Conservation (phyloP, 1,284 basidiomycete genomes). For the Leccinum pachyderme region DNA sequence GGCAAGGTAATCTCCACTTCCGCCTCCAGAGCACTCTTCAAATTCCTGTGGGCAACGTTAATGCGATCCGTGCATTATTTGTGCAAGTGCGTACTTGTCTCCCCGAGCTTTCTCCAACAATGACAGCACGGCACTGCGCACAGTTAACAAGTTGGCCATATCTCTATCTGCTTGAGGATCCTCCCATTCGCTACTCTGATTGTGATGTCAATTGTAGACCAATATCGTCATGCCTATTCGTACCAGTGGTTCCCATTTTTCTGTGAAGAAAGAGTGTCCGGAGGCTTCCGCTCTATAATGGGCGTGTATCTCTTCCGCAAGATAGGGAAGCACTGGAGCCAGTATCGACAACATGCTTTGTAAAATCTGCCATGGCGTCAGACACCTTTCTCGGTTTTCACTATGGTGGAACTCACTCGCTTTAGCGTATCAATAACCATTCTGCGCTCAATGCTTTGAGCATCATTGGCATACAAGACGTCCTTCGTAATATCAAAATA, state of each 20-base stretch:
- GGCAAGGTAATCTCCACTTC: slow-evolving; percentile 56
- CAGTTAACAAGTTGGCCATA: slow-evolving; percentile 56
- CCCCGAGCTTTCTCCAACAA: slow-evolving; percentile 71
- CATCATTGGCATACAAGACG: slow-evolving; percentile 76
- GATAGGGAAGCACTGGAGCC: slow-evolving; percentile 87
- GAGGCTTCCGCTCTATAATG: slow-evolving; percentile 26
- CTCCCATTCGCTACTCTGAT: slow-evolving; percentile 53
- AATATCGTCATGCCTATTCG: slow-evolving; percentile 17
- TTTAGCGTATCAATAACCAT: slow-evolving; percentile 72
- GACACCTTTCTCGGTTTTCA: not conserved
- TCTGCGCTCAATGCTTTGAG: slow-evolving; percentile 53
- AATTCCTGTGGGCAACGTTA: slow-evolving; percentile 41
- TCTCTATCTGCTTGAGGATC: slow-evolving; percentile 51
- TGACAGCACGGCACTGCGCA: slow-evolving; percentile 56
- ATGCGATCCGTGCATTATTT: not conserved
- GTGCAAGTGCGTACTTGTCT: slow-evolving; percentile 50
- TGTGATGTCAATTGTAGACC: slow-evolving; percentile 3
- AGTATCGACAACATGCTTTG: slow-evolving; percentile 69
- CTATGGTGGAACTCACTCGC: slow-evolving; percentile 46
- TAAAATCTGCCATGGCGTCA: slow-evolving; percentile 54
- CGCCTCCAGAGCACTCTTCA: slow-evolving; percentile 76
- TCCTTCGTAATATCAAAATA: slow-evolving; percentile 96
- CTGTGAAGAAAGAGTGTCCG: slow-evolving; percentile 60
- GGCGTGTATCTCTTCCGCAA: slow-evolving; percentile 86
- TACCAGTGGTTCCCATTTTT: slow-evolving; percentile 61